Base-by-base conservation (phyloP, 2,329 filamentous ascomycete species). In the Penicillium sp. region DNA sequence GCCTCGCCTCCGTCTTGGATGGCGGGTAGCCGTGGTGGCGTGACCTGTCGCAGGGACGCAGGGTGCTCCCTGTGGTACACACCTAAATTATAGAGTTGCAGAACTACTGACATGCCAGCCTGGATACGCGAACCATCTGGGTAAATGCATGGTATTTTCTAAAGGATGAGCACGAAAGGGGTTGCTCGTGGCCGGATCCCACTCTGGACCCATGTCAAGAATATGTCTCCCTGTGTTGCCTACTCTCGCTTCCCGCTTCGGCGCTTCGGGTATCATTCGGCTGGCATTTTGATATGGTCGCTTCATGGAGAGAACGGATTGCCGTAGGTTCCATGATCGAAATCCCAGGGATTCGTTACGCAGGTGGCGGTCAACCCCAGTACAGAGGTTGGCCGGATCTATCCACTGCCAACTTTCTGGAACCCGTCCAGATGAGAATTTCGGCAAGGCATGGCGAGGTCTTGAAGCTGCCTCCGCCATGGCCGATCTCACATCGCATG, bases 51-150 rank as follows among this genome's bases (percentile, higher is more conserved):
- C 52, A 62, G 28, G 30, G 51, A 49, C 43, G 37, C 52, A 62
- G 25, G 43, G 14, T 35, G 35, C 33, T 22, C 51, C 37, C 54
- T 61, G 61, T 63, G 57, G 63, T 48, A 66, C 61, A 57, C 58
- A 51, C 38, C 55, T 30, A 62, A 60, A 65, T 61, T 67, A 54
- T 35, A 28, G 45, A 40, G 51, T 52, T 52, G 49, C 49, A 52
- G 49, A 40, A n/a, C 33, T 37, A 11, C 43, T 16, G 43, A 28
- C 43, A 28, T 48, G 25, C 16, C 37, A 13, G 30, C 22, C 19
- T 16, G 28, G 33, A 52, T 25, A 40, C 19, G 19, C 33, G 33
- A 26, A 35, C 11, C 6, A 6, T n/a, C 26, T 33, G 14, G 16
- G 22, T 26, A 30, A 35, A 14, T 51, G 28, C 16, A 25, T 26